These are phyloP conservation scores for Zymoseptoria crescenta DNA, from an alignment of 2,329 filamentous ascomycete genomes.

Conservation along the genomic window DNA sequence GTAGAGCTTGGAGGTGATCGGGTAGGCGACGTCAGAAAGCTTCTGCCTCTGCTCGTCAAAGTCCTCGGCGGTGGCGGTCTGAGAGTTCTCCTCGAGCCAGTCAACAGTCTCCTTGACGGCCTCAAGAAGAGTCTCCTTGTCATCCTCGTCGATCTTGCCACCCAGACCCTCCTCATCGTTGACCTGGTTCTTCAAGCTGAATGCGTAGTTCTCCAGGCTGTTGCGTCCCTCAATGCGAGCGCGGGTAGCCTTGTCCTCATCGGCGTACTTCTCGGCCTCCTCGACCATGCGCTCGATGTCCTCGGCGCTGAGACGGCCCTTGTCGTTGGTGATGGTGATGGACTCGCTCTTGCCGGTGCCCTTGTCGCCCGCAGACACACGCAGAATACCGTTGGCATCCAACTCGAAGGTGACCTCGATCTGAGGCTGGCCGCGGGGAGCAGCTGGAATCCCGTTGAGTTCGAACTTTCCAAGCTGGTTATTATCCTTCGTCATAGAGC, in stretches of 20 bases:
- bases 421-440: conserved; percentile 91
- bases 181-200: conserved; percentile 98
- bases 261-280: conserved; percentile 96
- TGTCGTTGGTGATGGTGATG: conserved; percentile 99
- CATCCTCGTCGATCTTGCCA: conserved; percentile 96
- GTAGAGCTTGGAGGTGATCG: conserved; percentile 98
- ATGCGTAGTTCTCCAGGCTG: conserved; percentile 97
- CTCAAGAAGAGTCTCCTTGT: conserved; percentile 93
- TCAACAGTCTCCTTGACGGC: conserved; percentile 95
- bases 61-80: conserved; percentile 79
- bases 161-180: conserved; percentile 94
- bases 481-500: conserved; percentile 48
- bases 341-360: conserved; percentile 95
- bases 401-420: conserved; percentile 98
- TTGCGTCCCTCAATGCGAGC: conserved; percentile 96
- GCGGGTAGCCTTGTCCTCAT: conserved; percentile 97
- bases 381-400: conserved; percentile 96
- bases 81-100: conserved; percentile 93
- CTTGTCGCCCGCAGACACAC: conserved; percentile 94
- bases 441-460: conserved; percentile 88
- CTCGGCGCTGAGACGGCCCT: conserved; percentile 90
- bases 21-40: conserved; percentile 91
- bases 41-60: conserved; percentile 99
- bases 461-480: conserved; percentile 98
- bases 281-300: conserved; percentile 99